Conservation (phyloP, 176 grass and related monocot genomes). For the Poa annua region DNA sequence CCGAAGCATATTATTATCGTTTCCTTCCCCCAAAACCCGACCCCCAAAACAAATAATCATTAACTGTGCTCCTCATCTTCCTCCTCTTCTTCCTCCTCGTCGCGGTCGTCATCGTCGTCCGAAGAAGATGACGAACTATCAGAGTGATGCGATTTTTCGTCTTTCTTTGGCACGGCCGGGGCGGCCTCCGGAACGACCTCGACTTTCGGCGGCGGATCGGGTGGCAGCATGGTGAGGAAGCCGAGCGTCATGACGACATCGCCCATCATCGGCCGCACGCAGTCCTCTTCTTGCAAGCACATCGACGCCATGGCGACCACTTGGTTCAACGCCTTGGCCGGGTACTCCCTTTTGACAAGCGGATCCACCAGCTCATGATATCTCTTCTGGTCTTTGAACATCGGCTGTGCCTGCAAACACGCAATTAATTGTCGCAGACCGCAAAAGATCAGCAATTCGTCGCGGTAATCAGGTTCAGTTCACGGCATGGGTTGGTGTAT, state of each 20-base stretch:
- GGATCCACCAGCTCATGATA: conserved; percentile 87
- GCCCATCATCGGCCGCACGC: conserved; percentile 73
- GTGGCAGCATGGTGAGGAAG: conserved; percentile 58
- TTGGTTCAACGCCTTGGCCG: conserved; percentile 77
- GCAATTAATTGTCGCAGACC: neutral
- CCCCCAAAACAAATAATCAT: neutral
- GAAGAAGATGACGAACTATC: conserved; percentile 35
- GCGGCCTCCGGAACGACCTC: neutral
- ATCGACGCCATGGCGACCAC: conserved; percentile 91
- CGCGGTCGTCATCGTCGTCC: conserved; percentile 6
- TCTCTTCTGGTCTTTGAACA: conserved; percentile 91
- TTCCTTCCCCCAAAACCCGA: neutral
- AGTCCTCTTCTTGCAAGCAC: conserved; percentile 93
- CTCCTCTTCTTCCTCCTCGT: conserved; percentile 24
- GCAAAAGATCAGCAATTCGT: neutral
- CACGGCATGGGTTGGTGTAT: no score
- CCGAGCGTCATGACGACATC: conserved; percentile 87
- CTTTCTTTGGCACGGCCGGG: conserved; percentile 17
- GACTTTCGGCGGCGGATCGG: conserved; percentile 36
- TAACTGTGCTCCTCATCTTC: conserved; percentile 26
- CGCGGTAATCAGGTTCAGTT: no score
- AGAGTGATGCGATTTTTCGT: conserved; percentile 14
- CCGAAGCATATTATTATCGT: neutral
- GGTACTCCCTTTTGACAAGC: conserved; percentile 62
- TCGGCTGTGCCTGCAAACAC: conserved; percentile 64